These are phyloP conservation scores for Vitellaria paradoxa DNA, from an alignment of 179 eudicot species.

Conservation along the genomic window DNA sequence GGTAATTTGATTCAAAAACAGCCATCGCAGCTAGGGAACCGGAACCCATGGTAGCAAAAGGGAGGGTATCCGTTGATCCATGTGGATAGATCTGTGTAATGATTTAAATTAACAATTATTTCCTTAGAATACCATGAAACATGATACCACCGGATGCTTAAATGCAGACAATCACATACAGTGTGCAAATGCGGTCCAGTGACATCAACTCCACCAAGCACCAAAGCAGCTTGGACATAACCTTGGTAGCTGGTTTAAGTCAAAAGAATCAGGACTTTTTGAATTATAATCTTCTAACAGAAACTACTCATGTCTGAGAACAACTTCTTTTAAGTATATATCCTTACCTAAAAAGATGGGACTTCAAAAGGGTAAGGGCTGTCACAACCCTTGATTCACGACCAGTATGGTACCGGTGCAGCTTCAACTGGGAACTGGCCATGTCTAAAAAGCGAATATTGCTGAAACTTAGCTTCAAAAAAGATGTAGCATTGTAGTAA, in stretches of 20 bases:
- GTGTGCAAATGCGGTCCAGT: constrained; percentile 94
- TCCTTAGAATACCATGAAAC: not conserved
- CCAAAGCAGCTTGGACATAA: constrained; percentile 88
- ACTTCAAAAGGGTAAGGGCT: constrained; percentile 78
- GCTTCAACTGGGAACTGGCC: constrained; percentile 76
- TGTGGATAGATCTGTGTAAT: constrained; percentile 83
- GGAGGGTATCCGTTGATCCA: constrained; percentile 94
- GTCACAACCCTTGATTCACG: constrained; percentile 95
- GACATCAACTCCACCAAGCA: constrained; percentile 87
- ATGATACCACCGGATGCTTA: not conserved
- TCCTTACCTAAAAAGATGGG: constrained; percentile 78
- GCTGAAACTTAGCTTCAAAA: not conserved
- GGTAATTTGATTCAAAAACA: constrained; percentile 81
- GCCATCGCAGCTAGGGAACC: constrained; percentile 99
- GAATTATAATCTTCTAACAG: not conserved
- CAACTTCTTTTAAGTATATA: not conserved
- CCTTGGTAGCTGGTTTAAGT: constrained; percentile 72
- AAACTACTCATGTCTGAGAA: not conserved
- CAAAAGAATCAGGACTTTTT: constrained; percentile 9
- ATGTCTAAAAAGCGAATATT: constrained; percentile 38
- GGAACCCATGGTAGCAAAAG: constrained; percentile 97
- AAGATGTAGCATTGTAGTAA: not conserved
- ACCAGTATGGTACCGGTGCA: constrained; percentile 77
- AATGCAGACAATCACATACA: constrained; percentile 39
- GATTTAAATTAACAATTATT: constrained; percentile 2